Evolutionary conservation across 176 grass and related monocot species (phyloP), one percentile per base, ranked within the genome.

Genomic region (Aegilops speltoides): DNA sequence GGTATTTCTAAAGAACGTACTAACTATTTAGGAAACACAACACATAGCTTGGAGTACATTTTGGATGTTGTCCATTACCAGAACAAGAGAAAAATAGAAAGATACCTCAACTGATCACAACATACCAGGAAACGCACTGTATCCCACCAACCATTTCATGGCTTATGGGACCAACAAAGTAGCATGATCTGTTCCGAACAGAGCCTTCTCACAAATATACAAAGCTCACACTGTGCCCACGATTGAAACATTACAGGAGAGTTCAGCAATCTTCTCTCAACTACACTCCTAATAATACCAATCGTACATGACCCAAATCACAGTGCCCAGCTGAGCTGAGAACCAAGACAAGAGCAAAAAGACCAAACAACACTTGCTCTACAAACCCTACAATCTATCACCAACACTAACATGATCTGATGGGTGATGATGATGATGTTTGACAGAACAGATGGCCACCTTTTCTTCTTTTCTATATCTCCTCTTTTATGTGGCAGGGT

Each of bases 221-320:
- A 78, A 78, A 78, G 54, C 31, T 61, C 76, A 78, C 76, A 78
- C 76, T 60, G 52, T n/a, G n/a, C 52, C 22, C 52, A 78, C 23
- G 59, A 61, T 16, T 26, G 59, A 62, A 64, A 7, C 80, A n/a
- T 68, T 54, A 22, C n/a, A 71, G 15, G 32, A 57, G 13, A 72
- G 59, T 25, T 57, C 81, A 83, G 32, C 46, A 28, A 72, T 40
- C 81, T 59, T 60, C 66, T 24, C 17, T 38, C 64, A 57, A 40
- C 45, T 28, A 15, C 43, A 33, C 60, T n/a, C 33, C 54, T 59
- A 59, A 59, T 11, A 62, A 29, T 17, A 29, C 16, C 31, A 20
- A 40, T 23, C 19, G 20, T 20, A 76, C 26, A 54, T 31, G 28
- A 57, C 33, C 34, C 80, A 71, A 69, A 70, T 24, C 78, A 80